Conservation (phyloP, 1,284 basidiomycete genomes). For the Apiotrichum laibachii region DNA sequence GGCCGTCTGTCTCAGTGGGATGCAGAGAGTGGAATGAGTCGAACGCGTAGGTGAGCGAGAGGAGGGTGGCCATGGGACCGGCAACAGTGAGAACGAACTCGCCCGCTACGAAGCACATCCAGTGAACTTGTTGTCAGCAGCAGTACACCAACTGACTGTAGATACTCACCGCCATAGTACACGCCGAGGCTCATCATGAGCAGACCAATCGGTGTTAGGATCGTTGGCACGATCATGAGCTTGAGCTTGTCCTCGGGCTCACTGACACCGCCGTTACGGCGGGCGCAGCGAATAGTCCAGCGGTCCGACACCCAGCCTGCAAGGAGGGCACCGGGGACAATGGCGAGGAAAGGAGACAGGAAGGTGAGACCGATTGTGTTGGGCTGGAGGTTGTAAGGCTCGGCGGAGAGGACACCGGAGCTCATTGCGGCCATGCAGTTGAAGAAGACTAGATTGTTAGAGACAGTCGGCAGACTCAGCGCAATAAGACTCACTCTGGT, state of each 20-base stretch:
- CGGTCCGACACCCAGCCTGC: slow-evolving; percentile 14
- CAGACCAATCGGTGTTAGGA: slow-evolving; percentile 20
- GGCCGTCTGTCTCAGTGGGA: slow-evolving; percentile 11
- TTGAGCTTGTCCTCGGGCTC: slow-evolving; percentile 28
- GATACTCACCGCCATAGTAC: slow-evolving; percentile 18
- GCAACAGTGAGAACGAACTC: slow-evolving; percentile 23
- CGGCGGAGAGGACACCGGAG: slow-evolving; percentile 21
- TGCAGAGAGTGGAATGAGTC: slow-evolving; percentile 18
- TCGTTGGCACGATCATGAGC: slow-evolving; percentile 18
- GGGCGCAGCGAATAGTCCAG: slow-evolving; percentile 16
- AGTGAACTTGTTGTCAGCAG: slow-evolving; percentile 11
- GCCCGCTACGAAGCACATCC: slow-evolving; percentile 30
- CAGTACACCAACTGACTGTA: slow-evolving; percentile 13
- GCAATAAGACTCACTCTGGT: slow-evolving; percentile 9
- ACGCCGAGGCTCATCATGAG: slow-evolving; percentile 30
- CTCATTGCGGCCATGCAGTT: slow-evolving; percentile 26
- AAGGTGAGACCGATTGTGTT: slow-evolving; percentile 27
- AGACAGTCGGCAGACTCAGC: too few species aligned
- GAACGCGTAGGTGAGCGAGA: slow-evolving; percentile 24
- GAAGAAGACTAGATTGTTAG: slow-evolving; percentile 13
- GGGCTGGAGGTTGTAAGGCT: slow-evolving; percentile 27
- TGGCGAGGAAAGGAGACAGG: slow-evolving; percentile 23
- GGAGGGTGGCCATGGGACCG: slow-evolving; percentile 25
- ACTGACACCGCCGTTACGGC: slow-evolving; percentile 20
- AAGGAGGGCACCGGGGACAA: slow-evolving; percentile 24